Evolutionary conservation across 768 basidiomycete genomes (phyloP).

Genomic region (Boletus vinaceobasis): DNA sequence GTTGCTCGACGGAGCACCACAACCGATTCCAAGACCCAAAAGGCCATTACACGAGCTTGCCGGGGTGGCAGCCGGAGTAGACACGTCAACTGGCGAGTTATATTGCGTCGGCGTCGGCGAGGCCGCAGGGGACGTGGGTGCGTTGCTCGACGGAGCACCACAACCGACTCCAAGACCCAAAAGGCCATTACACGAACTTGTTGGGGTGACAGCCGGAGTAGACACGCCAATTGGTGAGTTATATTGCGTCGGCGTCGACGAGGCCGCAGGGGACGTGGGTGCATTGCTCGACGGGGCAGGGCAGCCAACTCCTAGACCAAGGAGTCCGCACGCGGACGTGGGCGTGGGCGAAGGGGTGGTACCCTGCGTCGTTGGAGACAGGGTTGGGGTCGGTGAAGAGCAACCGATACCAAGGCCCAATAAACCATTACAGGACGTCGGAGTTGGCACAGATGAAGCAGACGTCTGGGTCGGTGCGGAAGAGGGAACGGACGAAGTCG

Average conservation of each 20-base stretch:
- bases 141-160: neutral
- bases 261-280: neutral
- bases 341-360: neutral
- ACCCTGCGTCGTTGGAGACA: neutral
- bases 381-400: neutral
- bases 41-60: too few relatives aligned
- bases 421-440: slow-evolving; percentile 20
- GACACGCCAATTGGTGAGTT: neutral
- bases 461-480: slow-evolving; percentile 7
- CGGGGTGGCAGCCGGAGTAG: too few relatives aligned
- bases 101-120: neutral
- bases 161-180: neutral
- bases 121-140: neutral
- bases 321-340: slow-evolving; percentile 1
- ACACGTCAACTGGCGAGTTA: too few relatives aligned
- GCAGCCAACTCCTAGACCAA: neutral
- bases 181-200: neutral
- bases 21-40: too few relatives aligned
- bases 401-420: slow-evolving; percentile 21
- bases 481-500: slow-evolving; percentile 13
- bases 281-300: neutral
- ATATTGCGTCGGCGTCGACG: neutral
- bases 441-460: neutral
- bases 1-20: too few relatives aligned
- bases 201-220: neutral